phyloP scores from a whole-genome alignment of 2,329 filamentous ascomycete genomes.

The Venturia nashicola region DNA sequence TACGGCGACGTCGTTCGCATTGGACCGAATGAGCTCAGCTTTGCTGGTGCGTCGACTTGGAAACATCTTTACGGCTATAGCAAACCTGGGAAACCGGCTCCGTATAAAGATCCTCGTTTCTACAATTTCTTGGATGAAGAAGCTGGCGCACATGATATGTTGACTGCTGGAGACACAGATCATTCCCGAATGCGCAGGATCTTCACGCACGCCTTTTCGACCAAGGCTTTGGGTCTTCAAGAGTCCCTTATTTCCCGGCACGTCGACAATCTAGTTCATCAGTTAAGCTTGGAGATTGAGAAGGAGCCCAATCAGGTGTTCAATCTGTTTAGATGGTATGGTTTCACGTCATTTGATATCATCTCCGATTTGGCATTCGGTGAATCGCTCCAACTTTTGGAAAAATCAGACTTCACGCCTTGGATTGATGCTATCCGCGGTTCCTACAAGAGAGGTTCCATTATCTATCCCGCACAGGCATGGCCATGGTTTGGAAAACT shows the following conservation, averaged over 20 bases:
- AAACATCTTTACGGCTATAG: slow-evolving; percentile 28
- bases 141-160: not conserved
- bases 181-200: slow-evolving; percentile 19
- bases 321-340: slow-evolving; percentile 17
- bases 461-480: not conserved
- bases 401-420: slow-evolving; percentile 21
- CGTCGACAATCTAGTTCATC: slow-evolving; percentile 6
- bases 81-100: not conserved
- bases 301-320: slow-evolving; percentile 11
- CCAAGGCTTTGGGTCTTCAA: slow-evolving; percentile 24
- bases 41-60: slow-evolving; percentile 27
- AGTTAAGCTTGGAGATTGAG: not conserved
- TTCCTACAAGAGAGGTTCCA: not conserved
- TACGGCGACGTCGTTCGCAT: slow-evolving; percentile 37
- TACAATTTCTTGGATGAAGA: slow-evolving; percentile 1
- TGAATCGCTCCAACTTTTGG: slow-evolving; percentile 20
- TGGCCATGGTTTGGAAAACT: not conserved
- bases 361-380: slow-evolving; percentile 21
- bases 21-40: slow-evolving; percentile 35
- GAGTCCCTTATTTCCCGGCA: slow-evolving; percentile 9
- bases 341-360: slow-evolving; percentile 20
- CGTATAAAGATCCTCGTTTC: slow-evolving; percentile 1
- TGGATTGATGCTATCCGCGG: slow-evolving; percentile 17
- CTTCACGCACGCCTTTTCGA: slow-evolving; percentile 30
- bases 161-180: slow-evolving; percentile 13